These are phyloP conservation scores for Diaporthe humulicola DNA, from an alignment of 2,329 filamentous ascomycete species.

Conservation along the genomic window DNA sequence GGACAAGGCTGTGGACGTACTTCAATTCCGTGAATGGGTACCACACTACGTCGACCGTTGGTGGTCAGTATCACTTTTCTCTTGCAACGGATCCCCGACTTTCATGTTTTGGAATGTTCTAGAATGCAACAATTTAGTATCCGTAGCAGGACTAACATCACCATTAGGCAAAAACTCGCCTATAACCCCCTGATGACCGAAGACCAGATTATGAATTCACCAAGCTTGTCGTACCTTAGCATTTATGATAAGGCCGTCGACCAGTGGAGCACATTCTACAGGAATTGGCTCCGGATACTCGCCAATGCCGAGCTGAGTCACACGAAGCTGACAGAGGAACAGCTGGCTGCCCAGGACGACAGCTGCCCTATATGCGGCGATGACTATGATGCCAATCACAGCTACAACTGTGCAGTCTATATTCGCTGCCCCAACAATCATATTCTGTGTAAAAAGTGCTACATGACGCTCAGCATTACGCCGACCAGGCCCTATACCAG, in stretches of 20 bases:
- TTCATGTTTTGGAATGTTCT: no score
- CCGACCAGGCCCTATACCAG: background rate
- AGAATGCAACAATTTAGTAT: no score
- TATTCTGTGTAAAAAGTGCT: background rate
- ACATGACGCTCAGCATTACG: background rate
- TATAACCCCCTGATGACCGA: background rate
- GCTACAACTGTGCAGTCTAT: background rate
- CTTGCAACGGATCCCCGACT: no score
- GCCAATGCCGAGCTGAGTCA: background rate
- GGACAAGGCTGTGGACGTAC: background rate
- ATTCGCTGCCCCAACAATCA: background rate
- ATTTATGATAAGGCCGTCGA: accelerated
- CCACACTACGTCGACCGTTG: background rate
- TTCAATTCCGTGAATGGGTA: background rate
- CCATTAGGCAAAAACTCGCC: background rate
- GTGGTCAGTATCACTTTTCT: no score
- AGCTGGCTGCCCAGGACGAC: background rate
- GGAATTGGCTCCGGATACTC: background rate
- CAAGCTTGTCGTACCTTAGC: background rate
- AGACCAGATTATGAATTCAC: background rate
- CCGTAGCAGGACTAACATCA: no score
- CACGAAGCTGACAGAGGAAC: background rate
- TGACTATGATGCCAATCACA: background rate
- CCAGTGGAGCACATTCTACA: background rate
- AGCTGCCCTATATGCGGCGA: background rate